Evolutionary conservation across 805 yeast genomes (phyloP).

Genomic region (Starmerella bombi): DNA sequence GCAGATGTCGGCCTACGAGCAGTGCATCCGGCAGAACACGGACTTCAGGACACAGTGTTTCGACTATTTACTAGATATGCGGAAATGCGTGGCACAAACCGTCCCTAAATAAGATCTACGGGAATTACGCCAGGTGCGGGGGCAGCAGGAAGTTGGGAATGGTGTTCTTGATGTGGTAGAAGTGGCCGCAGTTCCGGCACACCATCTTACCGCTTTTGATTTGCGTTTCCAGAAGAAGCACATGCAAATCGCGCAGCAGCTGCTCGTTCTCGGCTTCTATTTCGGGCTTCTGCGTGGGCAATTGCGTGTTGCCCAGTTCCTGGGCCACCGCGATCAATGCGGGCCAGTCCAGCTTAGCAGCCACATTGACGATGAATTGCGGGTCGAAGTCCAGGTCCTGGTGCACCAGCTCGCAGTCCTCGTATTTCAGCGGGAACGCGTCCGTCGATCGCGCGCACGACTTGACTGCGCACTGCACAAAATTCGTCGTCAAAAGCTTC

Average conservation of each 20-base stretch:
- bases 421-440: constrained; percentile 69
- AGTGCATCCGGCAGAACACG: constrained; percentile 41
- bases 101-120: constrained; percentile 1
- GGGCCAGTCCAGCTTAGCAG: constrained; percentile 77
- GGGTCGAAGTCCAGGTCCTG: constrained; percentile 72
- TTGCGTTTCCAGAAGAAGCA: constrained; percentile 69
- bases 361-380: constrained; percentile 59
- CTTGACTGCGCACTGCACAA: constrained; percentile 84
- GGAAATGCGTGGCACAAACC: constrained; percentile 44
- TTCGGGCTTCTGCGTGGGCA: constrained; percentile 29
- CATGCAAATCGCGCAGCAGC: constrained; percentile 63
- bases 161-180: constrained; percentile 79
- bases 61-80: constrained; percentile 39
- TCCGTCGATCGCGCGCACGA: constrained; percentile 59
- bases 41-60: constrained; percentile 40
- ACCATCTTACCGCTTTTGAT: constrained; percentile 80
- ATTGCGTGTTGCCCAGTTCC: constrained; percentile 51
- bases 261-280: constrained; percentile 31
- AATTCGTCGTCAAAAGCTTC: constrained; percentile 93
- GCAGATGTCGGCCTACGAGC: constrained; percentile 49
- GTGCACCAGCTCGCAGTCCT: constrained; percentile 54
- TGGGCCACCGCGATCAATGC: constrained; percentile 67
- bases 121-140: constrained; percentile 66
- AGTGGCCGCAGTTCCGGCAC: constrained; percentile 74
- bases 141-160: constrained; percentile 91